Conservation (phyloP, 331 rosid species). For the Acacia concinna region DNA sequence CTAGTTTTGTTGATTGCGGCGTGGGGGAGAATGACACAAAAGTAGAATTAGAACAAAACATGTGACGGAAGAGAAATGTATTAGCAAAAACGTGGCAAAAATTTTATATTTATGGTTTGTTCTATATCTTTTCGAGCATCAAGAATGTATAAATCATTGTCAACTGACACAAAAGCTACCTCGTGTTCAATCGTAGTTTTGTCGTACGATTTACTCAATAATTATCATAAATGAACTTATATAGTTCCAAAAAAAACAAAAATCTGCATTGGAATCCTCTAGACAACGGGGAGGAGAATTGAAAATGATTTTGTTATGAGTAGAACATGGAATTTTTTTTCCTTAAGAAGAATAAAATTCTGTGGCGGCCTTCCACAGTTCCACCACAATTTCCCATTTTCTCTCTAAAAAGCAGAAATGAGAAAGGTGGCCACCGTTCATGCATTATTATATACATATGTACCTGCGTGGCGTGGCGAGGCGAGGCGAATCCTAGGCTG, state of each 20-base stretch:
- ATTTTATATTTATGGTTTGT: not conserved
- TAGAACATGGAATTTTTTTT: too few relatives aligned
- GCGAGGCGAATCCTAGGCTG: not conserved
- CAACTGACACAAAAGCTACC: not conserved
- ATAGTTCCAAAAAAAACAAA: not conserved
- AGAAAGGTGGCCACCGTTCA: not conserved
- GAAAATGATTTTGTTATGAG: not conserved
- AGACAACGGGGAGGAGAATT: not conserved
- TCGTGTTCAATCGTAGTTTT: not conserved
- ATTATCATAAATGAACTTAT: not conserved
- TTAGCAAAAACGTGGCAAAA: not conserved
- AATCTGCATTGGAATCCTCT: not conserved
- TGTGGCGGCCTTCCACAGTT: too few relatives aligned
- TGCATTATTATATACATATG: not conserved
- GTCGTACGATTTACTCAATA: not conserved
- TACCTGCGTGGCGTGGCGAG: not conserved
- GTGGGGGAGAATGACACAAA: not conserved
- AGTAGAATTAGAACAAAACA: slow-evolving; percentile 9
- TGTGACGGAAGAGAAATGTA: not conserved
- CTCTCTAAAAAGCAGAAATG: too few relatives aligned
- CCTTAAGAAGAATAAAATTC: too few relatives aligned
- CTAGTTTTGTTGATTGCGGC: not conserved
- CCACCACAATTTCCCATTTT: too few relatives aligned
- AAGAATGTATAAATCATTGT: not conserved
- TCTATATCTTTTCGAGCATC: not conserved